Conservation (phyloP, 2,329 filamentous ascomycete species). For the Cladorrhinum sp. region DNA sequence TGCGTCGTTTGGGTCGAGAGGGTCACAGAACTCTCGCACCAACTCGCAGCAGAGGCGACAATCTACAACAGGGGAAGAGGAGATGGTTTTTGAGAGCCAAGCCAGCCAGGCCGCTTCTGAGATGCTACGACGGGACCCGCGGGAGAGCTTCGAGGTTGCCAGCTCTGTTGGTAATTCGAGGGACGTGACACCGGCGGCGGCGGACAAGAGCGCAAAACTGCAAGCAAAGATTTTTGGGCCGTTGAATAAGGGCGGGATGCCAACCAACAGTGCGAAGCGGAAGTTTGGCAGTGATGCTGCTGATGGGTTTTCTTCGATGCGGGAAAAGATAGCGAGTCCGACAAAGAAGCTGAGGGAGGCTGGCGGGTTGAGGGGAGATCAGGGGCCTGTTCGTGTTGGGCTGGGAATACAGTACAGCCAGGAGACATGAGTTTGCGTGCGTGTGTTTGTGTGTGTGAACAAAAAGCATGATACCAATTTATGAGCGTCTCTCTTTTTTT, state of each 20-base stretch:
- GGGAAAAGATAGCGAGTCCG: slow-evolving; percentile 43
- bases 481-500: not conserved
- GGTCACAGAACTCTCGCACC: slow-evolving; percentile 24
- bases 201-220: slow-evolving; percentile 46
- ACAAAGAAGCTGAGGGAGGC: slow-evolving; percentile 50
- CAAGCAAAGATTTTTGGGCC: slow-evolving; percentile 52
- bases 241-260: slow-evolving; percentile 39
- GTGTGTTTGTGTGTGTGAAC: not conserved
- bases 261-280: slow-evolving; percentile 43
- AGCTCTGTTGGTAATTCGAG: slow-evolving; percentile 41
- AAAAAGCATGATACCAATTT: not conserved
- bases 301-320: slow-evolving; percentile 31
- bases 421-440: slow-evolving; percentile 11
- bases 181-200: slow-evolving; percentile 43
- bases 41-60: slow-evolving; percentile 5
- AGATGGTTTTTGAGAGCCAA: slow-evolving; percentile 68
- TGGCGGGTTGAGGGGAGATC: slow-evolving; percentile 33
- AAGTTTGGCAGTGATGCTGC: slow-evolving; percentile 41
- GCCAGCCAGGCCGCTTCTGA: slow-evolving; percentile 74
- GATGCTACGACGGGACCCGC: slow-evolving; percentile 63
- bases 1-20: slow-evolving; percentile 29
- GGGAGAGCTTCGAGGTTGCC: slow-evolving; percentile 51
- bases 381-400: slow-evolving; percentile 40
- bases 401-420: slow-evolving; percentile 51
- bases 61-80: slow-evolving; percentile 41